Conservation (phyloP, 306 rosid genomes). For the Myrica gale region DNA sequence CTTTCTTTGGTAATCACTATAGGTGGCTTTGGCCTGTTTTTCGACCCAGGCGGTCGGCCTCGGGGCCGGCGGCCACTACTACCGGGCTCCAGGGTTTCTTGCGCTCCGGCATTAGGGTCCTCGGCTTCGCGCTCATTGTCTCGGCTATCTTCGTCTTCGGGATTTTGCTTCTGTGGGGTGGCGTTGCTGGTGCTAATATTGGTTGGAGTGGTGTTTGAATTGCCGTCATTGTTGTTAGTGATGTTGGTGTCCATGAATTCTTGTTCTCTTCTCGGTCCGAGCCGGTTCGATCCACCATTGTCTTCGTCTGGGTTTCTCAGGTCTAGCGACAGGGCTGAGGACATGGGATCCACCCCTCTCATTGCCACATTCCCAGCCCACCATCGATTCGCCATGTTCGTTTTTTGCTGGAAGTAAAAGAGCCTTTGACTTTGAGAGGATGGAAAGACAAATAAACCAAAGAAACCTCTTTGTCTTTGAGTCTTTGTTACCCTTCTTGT, state of each 20-base stretch:
- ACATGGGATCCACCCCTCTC: constrained; percentile 47
- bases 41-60: constrained; percentile 86
- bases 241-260: constrained; percentile 36
- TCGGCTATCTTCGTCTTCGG: constrained; percentile 44
- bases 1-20: constrained; percentile 58
- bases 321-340: constrained; percentile 55
- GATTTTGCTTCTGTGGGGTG: constrained; percentile 35
- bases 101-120: constrained; percentile 33
- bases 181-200: constrained; percentile 40
- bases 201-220: constrained; percentile 30
- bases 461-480: neutral
- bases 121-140: constrained; percentile 31
- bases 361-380: constrained; percentile 71
- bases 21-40: constrained; percentile 76
- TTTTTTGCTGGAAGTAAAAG: neutral
- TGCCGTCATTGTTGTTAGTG: constrained; percentile 14
- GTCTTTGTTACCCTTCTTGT: no score
- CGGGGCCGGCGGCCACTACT: constrained; percentile 60
- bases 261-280: constrained; percentile 40
- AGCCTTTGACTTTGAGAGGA: no score
- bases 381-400: constrained; percentile 74
- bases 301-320: constrained; percentile 47
- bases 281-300: constrained; percentile 13
- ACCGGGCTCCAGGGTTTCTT: constrained; percentile 45
- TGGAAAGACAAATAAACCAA: neutral